Evolutionary conservation across 139 green algal genomes (phyloP).

Genomic region (Tetradesmus lagerheimii): DNA sequence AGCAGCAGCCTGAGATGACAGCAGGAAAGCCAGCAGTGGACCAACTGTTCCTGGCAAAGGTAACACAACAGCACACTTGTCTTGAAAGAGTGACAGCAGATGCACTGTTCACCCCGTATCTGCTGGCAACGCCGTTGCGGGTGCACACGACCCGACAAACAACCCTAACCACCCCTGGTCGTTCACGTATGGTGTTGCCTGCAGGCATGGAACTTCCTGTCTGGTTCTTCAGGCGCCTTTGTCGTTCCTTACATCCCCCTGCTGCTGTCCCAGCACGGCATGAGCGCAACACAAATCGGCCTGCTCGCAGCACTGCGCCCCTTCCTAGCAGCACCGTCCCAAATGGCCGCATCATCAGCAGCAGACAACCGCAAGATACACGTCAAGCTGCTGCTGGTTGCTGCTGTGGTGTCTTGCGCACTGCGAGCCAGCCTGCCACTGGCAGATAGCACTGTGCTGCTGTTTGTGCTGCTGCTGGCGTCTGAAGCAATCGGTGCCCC

Average conservation of each 20-base stretch:
- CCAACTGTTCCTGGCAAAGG: not conserved
- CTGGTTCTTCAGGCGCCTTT: constrained; percentile 20
- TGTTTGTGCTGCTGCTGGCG: constrained; percentile 42
- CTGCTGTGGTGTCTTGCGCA: not conserved
- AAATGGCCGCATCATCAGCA: not conserved
- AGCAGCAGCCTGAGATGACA: not conserved
- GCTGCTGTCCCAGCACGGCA: not conserved
- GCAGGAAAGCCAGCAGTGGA: not conserved
- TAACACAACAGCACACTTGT: not conserved
- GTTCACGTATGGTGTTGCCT: no score
- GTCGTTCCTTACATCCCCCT: constrained; percentile 32
- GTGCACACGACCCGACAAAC: no score
- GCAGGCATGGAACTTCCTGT: constrained; percentile 41
- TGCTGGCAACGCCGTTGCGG: no score
- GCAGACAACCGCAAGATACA: constrained; percentile 23
- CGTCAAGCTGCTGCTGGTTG: constrained; percentile 12
- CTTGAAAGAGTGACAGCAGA: no score
- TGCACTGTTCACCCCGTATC: no score
- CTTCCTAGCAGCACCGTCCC: constrained; percentile 22
- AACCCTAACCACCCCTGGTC: not conserved
- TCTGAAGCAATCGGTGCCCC: constrained; percentile 47
- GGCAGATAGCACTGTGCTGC: not conserved
- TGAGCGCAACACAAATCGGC: constrained; percentile 27
- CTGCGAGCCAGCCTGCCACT: constrained; percentile 21
- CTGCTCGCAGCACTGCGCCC: constrained; percentile 32